Percentiles rank a stretch among this genome's conserved stretches.
These are phyloP conservation scores for Aphanomyces invadans DNA, from an alignment of 352 stramenopile genomes.

Conservation along the genomic window DNA sequence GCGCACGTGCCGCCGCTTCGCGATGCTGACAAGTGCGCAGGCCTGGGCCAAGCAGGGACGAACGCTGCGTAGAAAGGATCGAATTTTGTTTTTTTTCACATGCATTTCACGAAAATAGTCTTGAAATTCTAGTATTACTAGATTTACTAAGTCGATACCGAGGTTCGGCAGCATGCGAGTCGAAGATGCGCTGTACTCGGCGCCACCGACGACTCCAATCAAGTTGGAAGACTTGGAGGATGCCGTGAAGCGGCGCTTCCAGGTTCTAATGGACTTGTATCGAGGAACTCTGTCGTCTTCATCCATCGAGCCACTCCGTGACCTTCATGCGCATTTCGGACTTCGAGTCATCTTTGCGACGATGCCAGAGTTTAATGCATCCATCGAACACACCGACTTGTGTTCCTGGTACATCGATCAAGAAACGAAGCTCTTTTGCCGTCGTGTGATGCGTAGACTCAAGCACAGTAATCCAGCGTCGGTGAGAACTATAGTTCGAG, in stretches of 20 bases:
- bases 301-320: not conserved
- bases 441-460: conserved; percentile 35
- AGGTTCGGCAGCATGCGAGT: not conserved
- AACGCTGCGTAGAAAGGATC: conserved; percentile 16
- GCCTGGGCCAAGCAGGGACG: conserved; percentile 17
- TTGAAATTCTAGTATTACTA: not conserved
- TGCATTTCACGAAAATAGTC: no score
- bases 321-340: conserved; percentile 18
- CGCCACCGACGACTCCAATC: conserved; percentile 78
- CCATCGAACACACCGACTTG: conserved; percentile 30
- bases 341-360: not conserved
- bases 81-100: no score
- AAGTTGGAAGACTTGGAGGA: conserved; percentile 92
- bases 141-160: not conserved
- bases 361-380: conserved; percentile 11
- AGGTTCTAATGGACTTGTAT: conserved; percentile 35
- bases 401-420: conserved; percentile 50
- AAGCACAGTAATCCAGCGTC: not conserved
- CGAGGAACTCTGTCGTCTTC: conserved; percentile 35
- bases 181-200: conserved; percentile 56
- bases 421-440: conserved; percentile 40
- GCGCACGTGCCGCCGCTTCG: not conserved
- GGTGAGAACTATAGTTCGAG: not conserved
- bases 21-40: not conserved
- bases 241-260: conserved; percentile 60